Evolutionary conservation across 768 basidiomycete genomes (phyloP).

Genomic region (Mycena maculata): DNA sequence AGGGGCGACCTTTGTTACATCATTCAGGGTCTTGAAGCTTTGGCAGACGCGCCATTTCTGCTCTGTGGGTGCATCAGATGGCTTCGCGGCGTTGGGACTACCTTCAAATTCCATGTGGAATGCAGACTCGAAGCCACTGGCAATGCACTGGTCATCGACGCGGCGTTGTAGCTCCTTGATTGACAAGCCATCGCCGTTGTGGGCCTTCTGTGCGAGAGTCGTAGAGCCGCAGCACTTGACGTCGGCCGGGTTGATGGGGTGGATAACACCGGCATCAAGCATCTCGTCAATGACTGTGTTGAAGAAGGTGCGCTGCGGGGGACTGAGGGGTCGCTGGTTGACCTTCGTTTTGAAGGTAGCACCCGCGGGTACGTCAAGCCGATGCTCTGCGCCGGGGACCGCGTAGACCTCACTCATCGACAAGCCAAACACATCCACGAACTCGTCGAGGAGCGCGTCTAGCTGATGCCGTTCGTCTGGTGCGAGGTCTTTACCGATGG

Average conservation of each 20-base stretch:
- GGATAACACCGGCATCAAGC: slow-evolving; percentile 33
- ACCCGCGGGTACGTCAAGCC: slow-evolving; percentile 2
- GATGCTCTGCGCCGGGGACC: slow-evolving; percentile 10
- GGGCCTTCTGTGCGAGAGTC: slow-evolving; percentile 33
- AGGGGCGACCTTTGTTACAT: slow-evolving; percentile 42
- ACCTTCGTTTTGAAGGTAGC: slow-evolving; percentile 24
- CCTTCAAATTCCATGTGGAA: slow-evolving; percentile 20
- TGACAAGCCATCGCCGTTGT: slow-evolving; percentile 12
- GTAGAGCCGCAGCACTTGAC: slow-evolving; percentile 31
- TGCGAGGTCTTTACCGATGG: slow-evolving; percentile 8
- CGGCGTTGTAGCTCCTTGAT: slow-evolving; percentile 27
- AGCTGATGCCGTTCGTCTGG: background rate
- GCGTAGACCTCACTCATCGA: slow-evolving; percentile 18
- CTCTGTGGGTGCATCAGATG: background rate
- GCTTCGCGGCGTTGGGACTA: slow-evolving; percentile 30
- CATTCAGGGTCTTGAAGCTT: slow-evolving; percentile 51
- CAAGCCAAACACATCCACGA: slow-evolving; percentile 16
- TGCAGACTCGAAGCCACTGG: background rate
- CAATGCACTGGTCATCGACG: slow-evolving; percentile 30
- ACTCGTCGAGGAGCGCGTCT: slow-evolving; percentile 22
- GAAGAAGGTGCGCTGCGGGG: slow-evolving; percentile 35
- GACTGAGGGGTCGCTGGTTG: slow-evolving; percentile 38
- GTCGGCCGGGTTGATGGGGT: slow-evolving; percentile 20
- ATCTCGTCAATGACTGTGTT: slow-evolving; percentile 38
- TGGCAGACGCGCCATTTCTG: slow-evolving; percentile 55